A percentile compares a stretch with the other conserved stretches of the same genome.
phyloP scores from a whole-genome alignment of 2,329 filamentous ascomycete species.

The Malbranchea zuffiana region DNA sequence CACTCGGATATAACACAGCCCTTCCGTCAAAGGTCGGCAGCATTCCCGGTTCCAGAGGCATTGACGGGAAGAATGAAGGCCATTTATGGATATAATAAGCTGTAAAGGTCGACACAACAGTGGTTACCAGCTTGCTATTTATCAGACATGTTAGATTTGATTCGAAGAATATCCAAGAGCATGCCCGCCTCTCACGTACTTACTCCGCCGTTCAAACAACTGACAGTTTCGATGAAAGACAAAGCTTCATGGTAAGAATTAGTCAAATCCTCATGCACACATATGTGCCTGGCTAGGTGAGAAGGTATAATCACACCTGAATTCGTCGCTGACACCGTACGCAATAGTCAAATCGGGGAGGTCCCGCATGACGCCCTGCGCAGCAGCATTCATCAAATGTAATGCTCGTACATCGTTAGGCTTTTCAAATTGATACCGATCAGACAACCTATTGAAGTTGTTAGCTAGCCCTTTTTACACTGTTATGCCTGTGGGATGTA shows the following conservation, averaged over 20 bases:
- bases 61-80: conserved; percentile 63
- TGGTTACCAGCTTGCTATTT: conserved; percentile 74
- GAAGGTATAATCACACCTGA: conserved; percentile 36
- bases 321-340: conserved; percentile 93
- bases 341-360: conserved; percentile 76
- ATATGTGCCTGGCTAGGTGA: background rate
- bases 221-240: conserved; percentile 73
- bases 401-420: conserved; percentile 83
- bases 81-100: conserved; percentile 79
- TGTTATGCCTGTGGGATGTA: background rate
- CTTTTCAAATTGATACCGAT: conserved; percentile 76
- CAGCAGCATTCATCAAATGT: conserved; percentile 88
- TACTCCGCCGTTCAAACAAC: conserved; percentile 75
- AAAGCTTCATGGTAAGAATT: conserved; percentile 47
- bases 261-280: background rate
- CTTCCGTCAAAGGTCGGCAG: conserved; percentile 87
- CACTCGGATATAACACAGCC: conserved; percentile 77
- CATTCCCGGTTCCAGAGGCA: conserved; percentile 53
- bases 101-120: conserved; percentile 85
- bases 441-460: conserved; percentile 53
- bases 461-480: background rate
- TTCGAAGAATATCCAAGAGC: too few relatives aligned
- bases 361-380: conserved; percentile 71
- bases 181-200: too few relatives aligned
- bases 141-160: too few relatives aligned